Evolutionary conservation across 176 grass and related monocot species (phyloP).

Genomic region (Oryza longistaminata): DNA sequence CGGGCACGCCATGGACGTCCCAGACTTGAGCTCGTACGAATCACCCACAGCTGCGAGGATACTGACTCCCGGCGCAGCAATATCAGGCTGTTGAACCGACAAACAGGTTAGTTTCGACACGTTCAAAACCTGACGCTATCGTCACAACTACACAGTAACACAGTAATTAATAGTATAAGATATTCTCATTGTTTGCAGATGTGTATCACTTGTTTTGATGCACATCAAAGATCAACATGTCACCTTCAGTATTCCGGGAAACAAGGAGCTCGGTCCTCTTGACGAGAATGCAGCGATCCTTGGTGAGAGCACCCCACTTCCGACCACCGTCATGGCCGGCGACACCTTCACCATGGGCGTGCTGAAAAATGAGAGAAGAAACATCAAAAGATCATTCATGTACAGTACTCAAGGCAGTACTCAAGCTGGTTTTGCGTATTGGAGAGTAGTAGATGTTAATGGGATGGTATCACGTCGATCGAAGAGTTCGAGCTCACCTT

Average conservation of each 20-base stretch:
- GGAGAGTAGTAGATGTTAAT: no score
- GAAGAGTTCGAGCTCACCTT: no score
- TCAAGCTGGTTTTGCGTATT: no score
- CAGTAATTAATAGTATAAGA: no score
- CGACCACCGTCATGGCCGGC: background rate
- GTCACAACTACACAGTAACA: no score
- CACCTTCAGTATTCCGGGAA: conserved; percentile 26
- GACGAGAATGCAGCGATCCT: conserved; percentile 21
- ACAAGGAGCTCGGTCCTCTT: background rate
- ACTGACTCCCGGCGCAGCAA: conserved; percentile 28
- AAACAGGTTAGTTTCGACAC: background rate
- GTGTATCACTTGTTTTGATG: no score
- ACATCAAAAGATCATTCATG: no score
- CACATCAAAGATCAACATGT: background rate
- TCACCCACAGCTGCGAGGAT: conserved; percentile 22
- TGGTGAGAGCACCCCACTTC: background rate
- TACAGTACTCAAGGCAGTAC: no score
- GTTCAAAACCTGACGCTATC: no score
- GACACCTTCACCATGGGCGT: conserved; percentile 13
- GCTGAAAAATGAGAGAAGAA: no score
- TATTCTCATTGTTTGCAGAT: no score
- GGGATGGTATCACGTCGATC: no score
- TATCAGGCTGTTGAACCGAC: conserved; percentile 35
- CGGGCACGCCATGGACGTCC: conserved; percentile 53
- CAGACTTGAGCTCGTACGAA: background rate